A percentile compares a stretch with the other conserved stretches of the same genome.
These are phyloP conservation scores for Ormosia semicastrata DNA, from an alignment of 306 rosid genomes.

Conservation along the genomic window DNA sequence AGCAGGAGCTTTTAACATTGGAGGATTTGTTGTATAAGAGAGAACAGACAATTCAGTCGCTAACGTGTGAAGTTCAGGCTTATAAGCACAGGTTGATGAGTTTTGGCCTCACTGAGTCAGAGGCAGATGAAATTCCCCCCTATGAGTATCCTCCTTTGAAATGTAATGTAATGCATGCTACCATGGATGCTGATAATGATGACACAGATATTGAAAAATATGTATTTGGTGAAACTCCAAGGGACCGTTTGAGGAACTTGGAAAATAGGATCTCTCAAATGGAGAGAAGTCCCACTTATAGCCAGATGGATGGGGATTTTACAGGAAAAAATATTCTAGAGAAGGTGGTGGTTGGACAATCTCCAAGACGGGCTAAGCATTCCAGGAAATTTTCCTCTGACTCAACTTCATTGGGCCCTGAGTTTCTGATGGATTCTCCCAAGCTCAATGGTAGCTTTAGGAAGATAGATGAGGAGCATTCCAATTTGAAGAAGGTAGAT, in stretches of 20 bases:
- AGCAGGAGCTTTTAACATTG: constrained; percentile 64
- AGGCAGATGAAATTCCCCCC: constrained; percentile 59
- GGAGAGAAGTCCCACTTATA: constrained; percentile 70
- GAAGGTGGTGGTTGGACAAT: constrained; percentile 79
- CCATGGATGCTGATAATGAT: constrained; percentile 48
- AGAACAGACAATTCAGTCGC: constrained; percentile 76
- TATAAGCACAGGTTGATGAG: constrained; percentile 94
- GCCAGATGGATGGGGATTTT: constrained; percentile 61
- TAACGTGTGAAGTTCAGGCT: constrained; percentile 80
- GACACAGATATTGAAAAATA: constrained; percentile 76
- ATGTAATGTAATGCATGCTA: constrained; percentile 56
- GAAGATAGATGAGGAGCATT: constrained; percentile 65
- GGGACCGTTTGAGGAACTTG: constrained; percentile 60
- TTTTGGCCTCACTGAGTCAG: constrained; percentile 68
- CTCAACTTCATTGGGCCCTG: constrained; percentile 44
- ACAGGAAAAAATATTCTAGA: constrained; percentile 53
- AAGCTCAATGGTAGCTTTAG: constrained; percentile 46
- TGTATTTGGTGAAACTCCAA: constrained; percentile 86
- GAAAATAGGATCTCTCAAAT: constrained; percentile 76
- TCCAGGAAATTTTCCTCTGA: constrained; percentile 61
- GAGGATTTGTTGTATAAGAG: constrained; percentile 85
- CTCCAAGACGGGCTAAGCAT: constrained; percentile 64
- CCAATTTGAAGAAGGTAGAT: constrained; percentile 59
- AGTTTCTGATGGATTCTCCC: constrained; percentile 58
- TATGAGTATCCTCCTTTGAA: constrained; percentile 83